These are phyloP conservation scores for Lizonia empirigonia DNA, from an alignment of 2,329 filamentous ascomycete genomes.

Conservation along the genomic window DNA sequence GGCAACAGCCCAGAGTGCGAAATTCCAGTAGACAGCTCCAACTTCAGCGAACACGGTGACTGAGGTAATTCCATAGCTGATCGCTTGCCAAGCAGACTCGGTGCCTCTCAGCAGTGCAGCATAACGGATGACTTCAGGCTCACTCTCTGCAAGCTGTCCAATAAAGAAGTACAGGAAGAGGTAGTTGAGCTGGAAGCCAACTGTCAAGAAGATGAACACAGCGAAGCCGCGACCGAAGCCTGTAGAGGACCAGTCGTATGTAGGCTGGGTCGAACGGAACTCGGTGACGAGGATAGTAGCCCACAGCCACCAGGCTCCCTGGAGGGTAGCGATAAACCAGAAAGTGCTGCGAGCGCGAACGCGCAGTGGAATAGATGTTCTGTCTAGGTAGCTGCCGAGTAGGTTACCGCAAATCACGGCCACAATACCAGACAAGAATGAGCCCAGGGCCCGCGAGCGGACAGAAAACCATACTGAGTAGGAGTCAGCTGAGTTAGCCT, in stretches of 20 bases:
- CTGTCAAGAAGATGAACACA: conserved; percentile 69
- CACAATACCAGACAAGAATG: conserved; percentile 71
- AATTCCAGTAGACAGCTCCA: conserved; percentile 73
- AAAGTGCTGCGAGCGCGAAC: conserved; percentile 62
- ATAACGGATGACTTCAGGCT: conserved; percentile 70
- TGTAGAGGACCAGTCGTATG: conserved; percentile 67
- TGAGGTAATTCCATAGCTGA: conserved; percentile 72
- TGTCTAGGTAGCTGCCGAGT: conserved; percentile 69
- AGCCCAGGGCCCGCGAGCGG: conserved; percentile 70
- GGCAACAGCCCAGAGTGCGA: conserved; percentile 68
- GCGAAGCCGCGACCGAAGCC: conserved; percentile 71
- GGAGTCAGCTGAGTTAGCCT: background rate
- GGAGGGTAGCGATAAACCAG: conserved; percentile 58
- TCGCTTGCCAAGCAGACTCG: conserved; percentile 73
- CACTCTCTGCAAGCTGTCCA: conserved; percentile 64
- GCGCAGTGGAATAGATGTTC: conserved; percentile 60
- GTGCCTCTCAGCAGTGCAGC: conserved; percentile 71
- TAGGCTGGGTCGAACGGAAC: conserved; percentile 62
- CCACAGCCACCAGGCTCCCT: conserved; percentile 77
- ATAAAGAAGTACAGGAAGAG: conserved; percentile 76
- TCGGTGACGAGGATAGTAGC: conserved; percentile 67
- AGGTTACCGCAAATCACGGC: conserved; percentile 70
- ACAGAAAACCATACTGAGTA: conserved; percentile 70
- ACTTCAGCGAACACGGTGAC: conserved; percentile 67
- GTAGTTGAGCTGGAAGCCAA: conserved; percentile 75